phyloP scores from a whole-genome alignment of 495 filamentous ascomycete genomes.

The Annulohypoxylon bovei region DNA sequence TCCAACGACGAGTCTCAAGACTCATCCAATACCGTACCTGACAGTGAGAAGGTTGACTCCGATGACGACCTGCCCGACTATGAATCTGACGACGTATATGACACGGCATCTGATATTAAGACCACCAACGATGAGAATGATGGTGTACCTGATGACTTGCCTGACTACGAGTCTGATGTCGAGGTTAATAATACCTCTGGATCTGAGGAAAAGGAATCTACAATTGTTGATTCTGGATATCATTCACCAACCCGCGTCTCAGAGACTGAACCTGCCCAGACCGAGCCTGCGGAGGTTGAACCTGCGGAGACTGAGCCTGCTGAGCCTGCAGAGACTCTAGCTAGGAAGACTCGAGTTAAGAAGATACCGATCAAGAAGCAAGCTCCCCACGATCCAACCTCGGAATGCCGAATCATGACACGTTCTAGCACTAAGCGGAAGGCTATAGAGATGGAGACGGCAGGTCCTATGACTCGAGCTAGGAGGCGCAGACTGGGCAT shows the following conservation, averaged over 20 bases:
- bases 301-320: too few relatives aligned
- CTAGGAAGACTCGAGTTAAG: too few relatives aligned
- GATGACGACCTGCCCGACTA: not conserved
- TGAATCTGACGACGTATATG: not conserved
- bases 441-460: not conserved
- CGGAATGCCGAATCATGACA: not conserved
- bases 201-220: slow-evolving; percentile 2
- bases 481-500: not conserved
- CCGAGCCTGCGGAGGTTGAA: too few relatives aligned
- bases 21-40: not conserved
- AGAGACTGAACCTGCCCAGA: not conserved
- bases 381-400: not conserved
- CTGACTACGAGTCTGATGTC: not conserved
- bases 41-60: not conserved
- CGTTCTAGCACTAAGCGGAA: slow-evolving; percentile 21
- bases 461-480: slow-evolving; percentile 18
- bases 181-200: not conserved
- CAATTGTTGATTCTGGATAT: not conserved
- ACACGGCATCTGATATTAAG: not conserved
- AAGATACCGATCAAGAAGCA: not conserved
- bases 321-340: too few relatives aligned
- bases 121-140: not conserved
- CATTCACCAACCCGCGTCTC: not conserved
- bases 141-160: not conserved
- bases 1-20: too few relatives aligned